Conservation (phyloP, 352 stramenopile species). For the Globisporangium yorkense region DNA sequence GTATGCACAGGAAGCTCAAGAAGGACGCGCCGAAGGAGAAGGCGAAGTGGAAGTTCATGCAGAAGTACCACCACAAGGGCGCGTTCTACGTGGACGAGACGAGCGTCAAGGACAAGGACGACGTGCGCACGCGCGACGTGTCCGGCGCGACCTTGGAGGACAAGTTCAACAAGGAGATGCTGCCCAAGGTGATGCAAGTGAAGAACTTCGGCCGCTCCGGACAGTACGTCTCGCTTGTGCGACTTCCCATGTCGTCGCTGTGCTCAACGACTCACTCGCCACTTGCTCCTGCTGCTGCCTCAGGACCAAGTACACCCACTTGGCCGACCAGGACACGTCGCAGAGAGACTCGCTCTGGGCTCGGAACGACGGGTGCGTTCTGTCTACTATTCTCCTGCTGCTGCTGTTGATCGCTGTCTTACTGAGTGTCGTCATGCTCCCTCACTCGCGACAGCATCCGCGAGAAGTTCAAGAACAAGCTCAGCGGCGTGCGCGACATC, state of each 20-base stretch:
- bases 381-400: background rate
- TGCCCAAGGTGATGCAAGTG: constrained; percentile 96
- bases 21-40: constrained; percentile 78
- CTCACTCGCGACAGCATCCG: constrained; percentile 34
- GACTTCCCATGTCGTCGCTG: background rate
- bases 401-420: background rate
- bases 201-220: constrained; percentile 97
- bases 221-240: constrained; percentile 43
- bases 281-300: background rate
- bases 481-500: constrained; percentile 72
- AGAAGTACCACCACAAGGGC: constrained; percentile 99
- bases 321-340: constrained; percentile 96
- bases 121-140: constrained; percentile 90
- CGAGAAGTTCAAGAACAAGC: constrained; percentile 71
- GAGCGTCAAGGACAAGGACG: constrained; percentile 82
- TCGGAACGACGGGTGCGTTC: constrained; percentile 52
- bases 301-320: constrained; percentile 97
- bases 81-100: constrained; percentile 97
- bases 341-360: constrained; percentile 73
- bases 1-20: constrained; percentile 59
- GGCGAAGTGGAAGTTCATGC: constrained; percentile 92
- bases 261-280: background rate
- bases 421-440: background rate
- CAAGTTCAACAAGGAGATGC: constrained; percentile 91
- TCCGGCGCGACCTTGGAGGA: constrained; percentile 88